Base-by-base conservation (phyloP, 2,329 filamentous ascomycete genomes). In the Claviceps sorghi region DNA sequence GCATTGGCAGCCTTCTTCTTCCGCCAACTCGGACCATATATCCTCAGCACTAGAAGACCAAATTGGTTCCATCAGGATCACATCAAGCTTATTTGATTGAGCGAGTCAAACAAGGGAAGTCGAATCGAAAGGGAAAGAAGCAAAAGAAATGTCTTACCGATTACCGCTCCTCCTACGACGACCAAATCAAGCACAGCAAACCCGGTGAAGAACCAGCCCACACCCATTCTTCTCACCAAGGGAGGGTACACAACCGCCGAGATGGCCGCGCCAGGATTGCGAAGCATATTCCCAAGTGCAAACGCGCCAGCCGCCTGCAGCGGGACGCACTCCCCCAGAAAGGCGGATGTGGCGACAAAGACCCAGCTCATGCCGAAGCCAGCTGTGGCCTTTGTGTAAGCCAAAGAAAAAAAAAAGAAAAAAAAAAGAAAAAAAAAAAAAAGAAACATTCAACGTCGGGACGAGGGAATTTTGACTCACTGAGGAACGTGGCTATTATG, bases 331-430 rank as follows among this genome's bases (percentile, higher is more conserved):
- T 70, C 67, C 13, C 69, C 71, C 42, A 70, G 63, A 54, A 69
- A 72, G 1, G 67, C 66, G 0, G 68, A 70, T 22, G 63, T 69
- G 2, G 67, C 65, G 19, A 72, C 66, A 53, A 72, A 69, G 44
- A 71, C 68, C 55, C 69, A 67, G 7, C 67, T 67, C 53, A 68
- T 66, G 7, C 67, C 68, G 36, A 69, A 61, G 4, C 64, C 61
- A 54, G 61, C 60, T 52, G 32, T 19, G 36, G 15, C 46, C 51
- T 47, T 51, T 54, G 47, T 41, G 52, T 56, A 32, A 46, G 44
- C 22, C 21, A 46, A 17, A 34, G 52, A 9, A 11, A 26, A 8
- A 15, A 7, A 5, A 21, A 19, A n/a, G 8, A 3, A 44, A n/a
- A 26, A 30, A 19, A 13, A 48, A 21, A 34, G 52, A 9, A 11